Evolutionary conservation across 2,329 filamentous ascomycete genomes (phyloP).

Genomic region (Penicillium sp.): DNA sequence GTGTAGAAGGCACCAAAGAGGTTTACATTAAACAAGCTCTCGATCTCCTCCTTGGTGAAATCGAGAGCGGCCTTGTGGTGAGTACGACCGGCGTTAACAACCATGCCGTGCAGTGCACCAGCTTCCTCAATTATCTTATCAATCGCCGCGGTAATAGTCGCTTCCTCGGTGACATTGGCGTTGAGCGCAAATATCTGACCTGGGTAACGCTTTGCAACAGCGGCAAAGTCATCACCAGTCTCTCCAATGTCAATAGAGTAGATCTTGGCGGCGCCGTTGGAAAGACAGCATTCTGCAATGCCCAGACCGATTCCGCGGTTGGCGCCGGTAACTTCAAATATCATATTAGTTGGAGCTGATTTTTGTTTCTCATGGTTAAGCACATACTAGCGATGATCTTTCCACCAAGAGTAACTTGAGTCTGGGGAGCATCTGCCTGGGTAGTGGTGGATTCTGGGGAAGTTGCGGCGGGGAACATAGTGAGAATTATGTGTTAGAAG

Average conservation of each 20-base stretch:
- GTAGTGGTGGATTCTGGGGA: too few species aligned
- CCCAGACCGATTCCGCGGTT: conserved; percentile 54
- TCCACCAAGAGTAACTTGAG: conserved; percentile 21
- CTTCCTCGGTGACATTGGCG: conserved; percentile 57
- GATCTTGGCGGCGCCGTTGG: conserved; percentile 52
- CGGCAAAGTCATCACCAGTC: conserved; percentile 27
- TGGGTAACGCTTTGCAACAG: conserved; percentile 44
- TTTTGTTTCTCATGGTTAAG: too few species aligned
- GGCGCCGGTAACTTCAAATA: conserved; percentile 41
- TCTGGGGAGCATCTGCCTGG: conserved; percentile 10
- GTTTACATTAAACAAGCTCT: conserved; percentile 53
- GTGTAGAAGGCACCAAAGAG: conserved; percentile 36
- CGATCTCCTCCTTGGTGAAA: conserved; percentile 56
- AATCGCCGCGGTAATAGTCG: conserved; percentile 52
- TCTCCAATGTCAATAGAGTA: conserved; percentile 56
- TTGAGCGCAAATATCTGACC: conserved; percentile 49
- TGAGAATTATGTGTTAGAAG: too few species aligned
- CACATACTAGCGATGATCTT: conserved; percentile 22
- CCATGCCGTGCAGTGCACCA: conserved; percentile 57
- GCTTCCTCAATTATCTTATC: conserved; percentile 53
- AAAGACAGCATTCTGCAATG: conserved; percentile 55
- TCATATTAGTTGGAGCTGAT: not conserved
- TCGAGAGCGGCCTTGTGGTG: conserved; percentile 60
- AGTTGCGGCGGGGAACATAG: too few species aligned
- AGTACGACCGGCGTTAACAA: conserved; percentile 58